Percentiles rank a stretch among this genome's conserved stretches.
These are phyloP conservation scores for Fusarium pseudograminearum DNA, from an alignment of 2,329 filamentous ascomycete species.

Conservation along the genomic window DNA sequence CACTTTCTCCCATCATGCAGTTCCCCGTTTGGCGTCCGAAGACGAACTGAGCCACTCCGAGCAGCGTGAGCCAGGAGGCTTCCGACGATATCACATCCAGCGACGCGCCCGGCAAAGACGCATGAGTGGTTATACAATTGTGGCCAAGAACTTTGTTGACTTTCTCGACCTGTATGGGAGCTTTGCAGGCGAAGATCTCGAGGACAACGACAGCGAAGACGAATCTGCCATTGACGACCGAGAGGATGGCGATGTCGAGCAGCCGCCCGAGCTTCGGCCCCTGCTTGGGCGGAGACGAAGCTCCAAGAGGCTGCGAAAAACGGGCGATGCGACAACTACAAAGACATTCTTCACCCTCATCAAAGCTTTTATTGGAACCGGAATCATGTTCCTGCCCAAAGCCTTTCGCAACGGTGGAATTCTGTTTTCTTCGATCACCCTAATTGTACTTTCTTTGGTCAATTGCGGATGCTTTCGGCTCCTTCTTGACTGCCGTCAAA, in stretches of 20 bases:
- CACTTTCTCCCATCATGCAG: constrained; percentile 72
- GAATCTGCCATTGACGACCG: constrained; percentile 67
- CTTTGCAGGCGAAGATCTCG: constrained; percentile 79
- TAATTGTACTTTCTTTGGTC: constrained; percentile 73
- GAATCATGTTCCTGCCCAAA: constrained; percentile 85
- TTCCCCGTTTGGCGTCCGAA: constrained; percentile 48
- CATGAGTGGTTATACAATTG: constrained; percentile 58
- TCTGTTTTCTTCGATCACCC: constrained; percentile 77
- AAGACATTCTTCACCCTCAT: constrained; percentile 84
- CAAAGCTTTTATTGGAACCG: constrained; percentile 83
- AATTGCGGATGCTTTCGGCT: constrained; percentile 80
- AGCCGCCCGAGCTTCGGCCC: constrained; percentile 67
- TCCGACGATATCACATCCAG: constrained; percentile 59
- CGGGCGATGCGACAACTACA: constrained; percentile 74
- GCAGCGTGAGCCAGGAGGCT: constrained; percentile 60
- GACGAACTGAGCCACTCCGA: constrained; percentile 53
- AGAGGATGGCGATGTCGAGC: constrained; percentile 58
- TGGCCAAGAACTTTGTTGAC: constrained; percentile 78
- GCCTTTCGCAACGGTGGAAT: constrained; percentile 84
- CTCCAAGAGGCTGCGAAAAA: constrained; percentile 57
- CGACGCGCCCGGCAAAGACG: constrained; percentile 56
- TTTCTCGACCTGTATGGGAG: constrained; percentile 81
- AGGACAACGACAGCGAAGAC: constrained; percentile 65
- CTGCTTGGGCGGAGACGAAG: constrained; percentile 64
- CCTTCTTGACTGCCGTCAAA: constrained; percentile 73